Base-by-base conservation (phyloP, 2,329 filamentous ascomycete genomes). In the Colletotrichum scovillei region DNA sequence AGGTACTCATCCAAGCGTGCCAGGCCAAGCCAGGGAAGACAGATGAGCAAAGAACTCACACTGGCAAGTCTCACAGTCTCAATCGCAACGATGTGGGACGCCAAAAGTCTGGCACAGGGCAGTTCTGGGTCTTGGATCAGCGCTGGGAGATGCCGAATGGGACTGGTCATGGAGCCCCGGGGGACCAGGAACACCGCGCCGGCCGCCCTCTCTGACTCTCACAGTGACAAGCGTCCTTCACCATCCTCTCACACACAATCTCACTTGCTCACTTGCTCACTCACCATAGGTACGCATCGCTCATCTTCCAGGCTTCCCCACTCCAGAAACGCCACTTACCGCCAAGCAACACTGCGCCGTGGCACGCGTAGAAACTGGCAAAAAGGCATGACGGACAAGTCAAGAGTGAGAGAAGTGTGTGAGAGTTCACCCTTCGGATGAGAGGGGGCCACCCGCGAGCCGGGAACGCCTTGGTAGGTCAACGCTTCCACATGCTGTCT, bases 251-350 rank as follows among this genome's bases (percentile, higher is more conserved):
- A 1, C 32, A 35, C 32, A 35, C 32, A 35, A 35, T 35, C 38
- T 42, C 38, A 42, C 38, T 42, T 42, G 32, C 38, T 42, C 38
- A 6, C 38, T 42, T 42, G 32, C 32, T 35, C 32, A 35, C 32
- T 35, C 32, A 12, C 32, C 32, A 35, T 35, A 12, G 11, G 32
- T 35, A 49, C 19, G 42, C 42, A 11, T 49, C 42, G 42, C 42
- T 49, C 42, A 49, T 49, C 42, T 38, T 16, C n/a, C 22, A 24
- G n/a, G n/a, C 22, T 59, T 59, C 57, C 35, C 32, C 32, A 38
- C 24, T 46, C 56, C 30, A 68, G 60, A 60, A 35, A 68, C 26
- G 66, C 66, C 66, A 69, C 58, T 63, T 58, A 30, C 28, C 24
- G 57, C 57, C 57, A 26, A 60, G 32, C 42, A 32, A 16, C n/a